Evolutionary conservation across 306 rosid genomes (phyloP), one percentile per base, ranked within the genome.

Genomic region (Alnus rubra): DNA sequence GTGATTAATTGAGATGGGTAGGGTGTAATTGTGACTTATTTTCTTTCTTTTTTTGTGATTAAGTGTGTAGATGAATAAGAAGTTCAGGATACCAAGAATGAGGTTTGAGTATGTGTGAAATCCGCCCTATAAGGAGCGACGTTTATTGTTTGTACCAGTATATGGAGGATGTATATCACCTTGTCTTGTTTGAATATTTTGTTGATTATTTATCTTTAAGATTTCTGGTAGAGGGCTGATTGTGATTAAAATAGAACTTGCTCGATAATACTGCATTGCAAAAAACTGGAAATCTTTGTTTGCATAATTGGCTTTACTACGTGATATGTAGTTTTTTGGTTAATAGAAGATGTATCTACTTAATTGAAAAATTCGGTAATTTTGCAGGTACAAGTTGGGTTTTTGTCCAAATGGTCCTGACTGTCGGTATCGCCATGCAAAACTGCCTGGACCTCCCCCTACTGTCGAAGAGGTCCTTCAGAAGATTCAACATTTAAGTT

Each of bases 341-440:
- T 59, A 58, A 68, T 82, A 19, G 51, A 54, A 79, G 37, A 52
- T 79, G 64, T 70, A 59, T 47, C 3, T 56, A 56, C 12, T 80
- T 58, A 68, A 59, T 75, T 49, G 49, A 37, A 80, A 62, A 69
- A 56, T 79, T 80, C 39, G 76, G 76, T 77, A 53, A 74, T 81
- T 49, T 49, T 86, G 83, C 89, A 95, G 99, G 99, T 95, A 91
- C 92, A 95, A 93, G 90, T 87, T 93, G 74, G 99, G 99, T 50
- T 95, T 95, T 85, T 95, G 99, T 83, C 99, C 99, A 75, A 95
- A 95, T 84, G 99, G 99, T 73, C 86, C 99, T 48, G 99, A 95
- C 80, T 95, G 99, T 83, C 97, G 99, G 63, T 95, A 95, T 79
- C 91, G 99, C 79, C 99, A 95, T 78, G 98, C 97, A 15, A 95